Evolutionary conservation across 2,329 filamentous ascomycete genomes (phyloP), one percentile per base, ranked within the genome.

Genomic region (Alternaria hordeiaustralica): DNA sequence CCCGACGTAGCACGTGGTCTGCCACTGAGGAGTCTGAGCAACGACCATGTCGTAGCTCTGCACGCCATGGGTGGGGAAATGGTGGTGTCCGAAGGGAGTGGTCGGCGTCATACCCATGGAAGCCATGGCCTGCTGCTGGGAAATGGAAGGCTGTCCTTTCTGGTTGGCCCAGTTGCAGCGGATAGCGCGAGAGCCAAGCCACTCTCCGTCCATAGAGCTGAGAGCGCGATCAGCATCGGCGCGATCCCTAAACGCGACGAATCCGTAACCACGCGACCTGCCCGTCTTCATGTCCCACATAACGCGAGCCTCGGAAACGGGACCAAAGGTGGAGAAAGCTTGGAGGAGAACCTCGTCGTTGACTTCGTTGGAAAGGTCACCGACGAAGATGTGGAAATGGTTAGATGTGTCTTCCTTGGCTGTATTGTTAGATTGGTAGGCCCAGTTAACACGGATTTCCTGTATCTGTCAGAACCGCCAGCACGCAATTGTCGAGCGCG

Each of bases 201-300:
- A 99, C 84, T 99, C 96, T 67, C 96, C 96, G 77, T 99, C 96
- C 96, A 99, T 99, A 67, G 94, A 94, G 83, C 91, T 97, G 76
- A 99, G 83, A 2, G 96, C 95, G 83, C 97, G 97, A 81, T 99
- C 96, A 26, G 96, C 96, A 76, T 99, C 96, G 36, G 88, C 84
- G 68, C 95, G 93, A 68, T 99, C 96, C 67, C 95, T 92, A 87
- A 97, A 99, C 54, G 96, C 96, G 72, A 98, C 95, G 78, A 99
- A 99, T 12, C 96, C 96, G 78, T 99, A 99, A 64, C 96, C 96
- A 79, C 96, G 92, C 71, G 96, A 98, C 68, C 96, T 91, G 71
- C 96, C 96, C 36, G 96, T 99, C 87, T 99, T 99, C 96, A 99
- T 99, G 81, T 99, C 96, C 96, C 96, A 99, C 96, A 99, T 99